Conservation (phyloP, 371 early-diverging fungal species). For the Mucor circinelloides region DNA sequence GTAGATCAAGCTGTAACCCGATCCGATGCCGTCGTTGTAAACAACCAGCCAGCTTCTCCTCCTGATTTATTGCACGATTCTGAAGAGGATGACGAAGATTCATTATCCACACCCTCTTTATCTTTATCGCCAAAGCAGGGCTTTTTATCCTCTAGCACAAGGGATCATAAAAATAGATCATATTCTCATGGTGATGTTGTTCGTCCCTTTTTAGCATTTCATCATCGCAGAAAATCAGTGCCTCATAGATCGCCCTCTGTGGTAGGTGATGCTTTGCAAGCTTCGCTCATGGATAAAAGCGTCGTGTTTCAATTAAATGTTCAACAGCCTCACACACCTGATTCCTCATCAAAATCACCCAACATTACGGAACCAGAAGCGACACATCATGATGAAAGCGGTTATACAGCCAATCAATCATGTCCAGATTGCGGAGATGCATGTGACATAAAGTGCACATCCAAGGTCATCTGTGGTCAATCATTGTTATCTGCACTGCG, state of each 20-base stretch:
- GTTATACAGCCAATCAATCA: conserved; percentile 3
- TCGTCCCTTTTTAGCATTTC: background rate
- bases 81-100: conserved; percentile 22
- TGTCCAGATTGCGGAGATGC: conserved; percentile 8
- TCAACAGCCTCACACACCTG: background rate
- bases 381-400: conserved; percentile 3
- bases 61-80: conserved; percentile 12
- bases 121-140: conserved; percentile 20
- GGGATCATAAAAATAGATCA: conserved; percentile 4
- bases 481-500: conserved; percentile 22
- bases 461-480: conserved; percentile 21
- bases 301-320: conserved; percentile 17
- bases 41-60: conserved; percentile 4
- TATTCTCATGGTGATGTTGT: background rate
- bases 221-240: conserved; percentile 6
- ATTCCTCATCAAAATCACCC: background rate
- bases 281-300: background rate
- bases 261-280: background rate
- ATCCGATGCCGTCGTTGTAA: background rate
- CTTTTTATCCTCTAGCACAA: background rate
- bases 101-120: conserved; percentile 17
- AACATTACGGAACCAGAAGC: background rate
- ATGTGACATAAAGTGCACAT: conserved; percentile 2
- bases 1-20: background rate
- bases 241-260: conserved; percentile 20